These are phyloP conservation scores for Rhodofomes roseus DNA, from an alignment of 1,284 basidiomycete species.

Conservation along the genomic window DNA sequence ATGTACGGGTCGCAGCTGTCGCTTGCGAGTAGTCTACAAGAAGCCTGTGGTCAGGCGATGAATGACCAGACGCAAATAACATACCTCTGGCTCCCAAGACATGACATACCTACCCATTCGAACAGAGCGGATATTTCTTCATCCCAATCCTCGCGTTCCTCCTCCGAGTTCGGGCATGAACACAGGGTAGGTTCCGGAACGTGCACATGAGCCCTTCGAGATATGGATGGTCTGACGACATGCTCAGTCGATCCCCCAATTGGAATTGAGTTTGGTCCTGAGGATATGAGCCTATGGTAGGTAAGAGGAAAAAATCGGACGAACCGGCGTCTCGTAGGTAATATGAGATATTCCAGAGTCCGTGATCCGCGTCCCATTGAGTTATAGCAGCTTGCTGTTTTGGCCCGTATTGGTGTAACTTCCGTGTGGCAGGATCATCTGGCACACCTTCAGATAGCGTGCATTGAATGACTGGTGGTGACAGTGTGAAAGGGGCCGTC, in stretches of 20 bases:
- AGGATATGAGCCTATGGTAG: not conserved
- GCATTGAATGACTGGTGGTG: conserved; percentile 39
- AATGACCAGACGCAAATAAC: not conserved
- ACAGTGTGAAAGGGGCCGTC: too few relatives aligned
- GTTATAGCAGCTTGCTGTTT: conserved; percentile 34
- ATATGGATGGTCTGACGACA: conserved; percentile 11
- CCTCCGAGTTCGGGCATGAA: conserved; percentile 17
- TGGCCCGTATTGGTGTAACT: conserved; percentile 22
- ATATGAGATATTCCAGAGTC: conserved; percentile 43
- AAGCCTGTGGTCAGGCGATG: not conserved
- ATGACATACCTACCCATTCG: conserved; percentile 70
- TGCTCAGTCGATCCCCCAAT: not conserved
- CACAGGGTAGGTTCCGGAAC: conserved; percentile 32
- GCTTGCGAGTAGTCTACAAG: conserved; percentile 31
- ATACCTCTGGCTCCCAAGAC: conserved; percentile 40
- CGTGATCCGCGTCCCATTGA: conserved; percentile 24
- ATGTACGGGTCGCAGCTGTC: conserved; percentile 44
- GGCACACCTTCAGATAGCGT: conserved; percentile 26
- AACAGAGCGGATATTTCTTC: conserved; percentile 43
- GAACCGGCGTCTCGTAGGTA: conserved; percentile 16
- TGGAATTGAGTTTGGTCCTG: not conserved
- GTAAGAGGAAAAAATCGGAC: not conserved
- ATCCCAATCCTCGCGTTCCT: conserved; percentile 42
- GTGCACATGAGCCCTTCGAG: conserved; percentile 17
- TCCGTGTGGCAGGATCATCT: conserved; percentile 24